Base-by-base conservation (phyloP, 352 stramenopile genomes). In the Phytophthora europaea region DNA sequence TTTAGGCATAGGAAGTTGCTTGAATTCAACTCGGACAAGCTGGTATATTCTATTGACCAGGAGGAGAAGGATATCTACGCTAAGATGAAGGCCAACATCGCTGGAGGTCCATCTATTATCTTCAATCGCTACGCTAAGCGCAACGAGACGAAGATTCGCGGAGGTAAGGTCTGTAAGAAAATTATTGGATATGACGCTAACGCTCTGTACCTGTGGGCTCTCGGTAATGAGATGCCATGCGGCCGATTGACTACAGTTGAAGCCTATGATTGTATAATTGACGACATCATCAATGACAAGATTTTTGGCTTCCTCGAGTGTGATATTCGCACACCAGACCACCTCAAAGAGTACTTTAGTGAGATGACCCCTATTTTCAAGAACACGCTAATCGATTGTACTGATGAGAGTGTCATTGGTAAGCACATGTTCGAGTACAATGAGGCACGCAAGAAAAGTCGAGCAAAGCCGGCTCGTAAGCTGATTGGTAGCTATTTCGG, bases 401-500 rank as follows among this genome's bases (percentile, higher is more conserved):
- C 20, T 56, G 23, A 56, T 34, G n/a, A 56, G 50, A 56, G 23
- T 56, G 50, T 56, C 20, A 56, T 56, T 56, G 50, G 50, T 56
- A 8, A 33, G 18, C 50, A 56, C 50, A 56, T 36, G 50, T 36
- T 36, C 23, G 18, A 34, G 50, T 56, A 36, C 50, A 56, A 56
- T 22, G 20, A 56, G 50, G 20, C 50, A 36, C 33, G 50, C 36
- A 34, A 34, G 20, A 6, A 33, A 36, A 81, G 77, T 7, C 79
- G 79, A 10, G 61, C 59, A 12, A 52, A 69, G 56, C 20, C 56
- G 20, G 33, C 48, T 56, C 38, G 26, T 4, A 83, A 82, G 52
- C 64, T 83, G 0, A 79, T 83, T 22, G 65, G 72, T 26, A 71
- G 54, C 15, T 83, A 79, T 43, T 83, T 83, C 51, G 78, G 72